Conservation (phyloP, 2,329 filamentous ascomycete genomes). For the Phaeosphaeria sp. region DNA sequence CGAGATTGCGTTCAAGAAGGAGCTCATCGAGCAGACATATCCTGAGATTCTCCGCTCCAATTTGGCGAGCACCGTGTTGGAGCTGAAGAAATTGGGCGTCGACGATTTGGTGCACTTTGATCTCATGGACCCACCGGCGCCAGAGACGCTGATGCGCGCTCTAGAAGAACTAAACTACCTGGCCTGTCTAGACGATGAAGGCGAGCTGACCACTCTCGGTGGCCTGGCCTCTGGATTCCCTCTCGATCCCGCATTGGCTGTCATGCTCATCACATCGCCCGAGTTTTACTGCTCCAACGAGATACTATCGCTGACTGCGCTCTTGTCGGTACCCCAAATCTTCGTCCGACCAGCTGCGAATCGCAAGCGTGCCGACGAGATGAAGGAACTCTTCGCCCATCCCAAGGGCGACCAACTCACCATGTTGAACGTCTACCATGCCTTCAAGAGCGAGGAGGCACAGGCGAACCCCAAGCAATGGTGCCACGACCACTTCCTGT, state of each 20-base stretch:
- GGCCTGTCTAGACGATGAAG: constrained; percentile 94
- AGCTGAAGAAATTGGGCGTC: constrained; percentile 95
- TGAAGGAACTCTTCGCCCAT: constrained; percentile 94
- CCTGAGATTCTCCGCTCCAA: constrained; percentile 96
- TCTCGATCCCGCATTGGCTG: constrained; percentile 88
- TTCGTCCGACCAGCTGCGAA: constrained; percentile 87
- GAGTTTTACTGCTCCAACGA: constrained; percentile 99
- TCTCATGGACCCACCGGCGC: constrained; percentile 96
- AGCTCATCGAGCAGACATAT: constrained; percentile 96
- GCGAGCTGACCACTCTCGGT: constrained; percentile 86
- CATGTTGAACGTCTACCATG: constrained; percentile 96
- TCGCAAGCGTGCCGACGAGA: constrained; percentile 92
- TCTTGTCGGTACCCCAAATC: constrained; percentile 92
- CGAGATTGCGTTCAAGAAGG: constrained; percentile 94
- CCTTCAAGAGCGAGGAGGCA: constrained; percentile 80
- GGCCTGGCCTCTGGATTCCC: constrained; percentile 93
- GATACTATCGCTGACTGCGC: constrained; percentile 90
- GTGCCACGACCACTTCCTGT: constrained; percentile 97
- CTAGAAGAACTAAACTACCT: constrained; percentile 98
- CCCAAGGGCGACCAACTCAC: constrained; percentile 94
- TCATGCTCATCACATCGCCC: constrained; percentile 96
- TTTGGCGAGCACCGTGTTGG: constrained; percentile 89
- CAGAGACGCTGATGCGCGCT: constrained; percentile 97
- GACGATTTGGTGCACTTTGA: constrained; percentile 98
- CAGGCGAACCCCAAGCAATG: constrained; percentile 82